A percentile compares a stretch with the other conserved stretches of the same genome.
These are phyloP conservation scores for Penicillium expansum DNA, from an alignment of 2,329 filamentous ascomycete species.

Conservation along the genomic window DNA sequence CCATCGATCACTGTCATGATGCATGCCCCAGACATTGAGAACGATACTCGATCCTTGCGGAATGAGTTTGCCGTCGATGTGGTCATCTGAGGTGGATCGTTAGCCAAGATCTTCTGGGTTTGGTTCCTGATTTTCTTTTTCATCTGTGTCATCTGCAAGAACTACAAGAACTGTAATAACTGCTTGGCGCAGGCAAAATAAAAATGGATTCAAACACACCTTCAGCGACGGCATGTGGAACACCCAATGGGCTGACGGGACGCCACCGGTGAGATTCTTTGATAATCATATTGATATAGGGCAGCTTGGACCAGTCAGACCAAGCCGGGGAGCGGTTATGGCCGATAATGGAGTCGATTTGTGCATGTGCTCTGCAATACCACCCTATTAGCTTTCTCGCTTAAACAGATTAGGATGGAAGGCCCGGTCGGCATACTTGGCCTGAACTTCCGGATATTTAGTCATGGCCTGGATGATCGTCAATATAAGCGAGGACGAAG, in stretches of 20 bases:
- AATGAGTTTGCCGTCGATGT: not conserved
- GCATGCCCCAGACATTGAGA: not conserved
- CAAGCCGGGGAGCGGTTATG: not conserved
- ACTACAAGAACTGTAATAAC: too few relatives aligned
- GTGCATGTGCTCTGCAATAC: not conserved
- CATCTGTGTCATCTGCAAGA: too few relatives aligned
- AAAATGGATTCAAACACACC: not conserved
- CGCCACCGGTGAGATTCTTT: conserved; percentile 2
- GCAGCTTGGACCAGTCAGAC: not conserved
- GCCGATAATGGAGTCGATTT: not conserved
- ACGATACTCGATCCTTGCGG: not conserved
- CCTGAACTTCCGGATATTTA: not conserved
- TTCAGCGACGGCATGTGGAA: not conserved
- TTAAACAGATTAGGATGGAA: not conserved
- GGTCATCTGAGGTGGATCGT: not conserved
- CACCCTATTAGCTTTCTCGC: not conserved
- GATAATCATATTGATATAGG: not conserved
- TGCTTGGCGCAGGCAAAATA: not conserved
- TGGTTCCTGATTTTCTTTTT: not conserved
- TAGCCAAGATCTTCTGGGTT: not conserved
- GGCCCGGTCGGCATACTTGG: not conserved
- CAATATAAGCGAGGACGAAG: not conserved
- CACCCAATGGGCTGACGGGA: not conserved
- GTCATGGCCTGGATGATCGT: conserved; percentile 2
- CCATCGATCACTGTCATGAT: not conserved